Conservation (phyloP, 2,329 filamentous ascomycete genomes). For the Sphaerulina musiva region DNA sequence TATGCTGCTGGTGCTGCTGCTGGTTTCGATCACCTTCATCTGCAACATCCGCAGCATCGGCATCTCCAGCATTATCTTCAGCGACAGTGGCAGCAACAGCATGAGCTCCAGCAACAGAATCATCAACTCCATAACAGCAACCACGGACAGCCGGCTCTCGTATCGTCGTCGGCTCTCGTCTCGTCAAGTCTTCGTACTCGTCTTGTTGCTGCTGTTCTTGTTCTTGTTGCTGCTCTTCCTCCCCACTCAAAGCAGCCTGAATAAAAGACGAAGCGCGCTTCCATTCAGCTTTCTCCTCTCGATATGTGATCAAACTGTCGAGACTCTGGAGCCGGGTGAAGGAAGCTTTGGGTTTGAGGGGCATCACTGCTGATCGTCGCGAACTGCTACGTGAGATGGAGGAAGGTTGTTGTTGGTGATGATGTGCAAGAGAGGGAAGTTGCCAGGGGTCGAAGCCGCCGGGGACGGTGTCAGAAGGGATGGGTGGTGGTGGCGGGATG, state of each 20-base stretch:
- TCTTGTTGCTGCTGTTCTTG: neutral
- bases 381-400: conserved; percentile 19
- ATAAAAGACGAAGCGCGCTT: conserved; percentile 23
- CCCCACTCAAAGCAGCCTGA: conserved; percentile 12
- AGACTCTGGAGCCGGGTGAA: conserved; percentile 28
- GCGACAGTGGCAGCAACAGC: no score
- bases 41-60: no score
- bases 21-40: neutral
- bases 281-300: conserved; percentile 28
- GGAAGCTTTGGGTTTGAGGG: conserved; percentile 23
- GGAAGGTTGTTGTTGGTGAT: conserved; percentile 1
- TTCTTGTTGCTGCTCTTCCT: neutral
- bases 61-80: no score
- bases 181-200: neutral
- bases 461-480: conserved; percentile 6
- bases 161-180: neutral
- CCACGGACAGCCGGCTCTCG: conserved; percentile 13
- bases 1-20: no score
- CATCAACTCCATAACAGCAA: neutral
- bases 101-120: conserved; percentile 5
- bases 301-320: conserved; percentile 31
- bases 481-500: conserved; percentile 8
- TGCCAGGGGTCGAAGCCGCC: conserved; percentile 17
- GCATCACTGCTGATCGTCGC: conserved; percentile 12
- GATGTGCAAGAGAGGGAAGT: conserved; percentile 18